These are phyloP conservation scores for Saccharomycopsis olivae DNA, from an alignment of 805 yeast genomes.

Conservation along the genomic window DNA sequence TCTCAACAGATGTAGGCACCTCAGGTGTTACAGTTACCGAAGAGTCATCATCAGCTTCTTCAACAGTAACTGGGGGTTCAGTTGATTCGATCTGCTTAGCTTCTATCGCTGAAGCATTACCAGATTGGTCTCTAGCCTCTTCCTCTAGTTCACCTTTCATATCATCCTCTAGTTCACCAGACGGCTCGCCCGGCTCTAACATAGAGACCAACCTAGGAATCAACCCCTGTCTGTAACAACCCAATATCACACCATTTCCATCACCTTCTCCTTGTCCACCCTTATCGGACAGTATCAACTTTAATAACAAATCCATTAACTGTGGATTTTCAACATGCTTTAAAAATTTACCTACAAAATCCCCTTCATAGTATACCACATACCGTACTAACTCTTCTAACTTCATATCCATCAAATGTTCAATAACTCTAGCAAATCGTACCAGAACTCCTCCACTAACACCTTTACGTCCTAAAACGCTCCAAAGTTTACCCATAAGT, in stretches of 20 bases:
- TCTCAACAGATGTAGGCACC: too few relatives aligned
- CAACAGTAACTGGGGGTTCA: too few relatives aligned
- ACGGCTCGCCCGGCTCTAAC: conserved; percentile 64
- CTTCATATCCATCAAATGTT: conserved; percentile 80
- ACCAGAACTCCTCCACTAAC: too few relatives aligned
- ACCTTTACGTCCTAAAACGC: conserved; percentile 64
- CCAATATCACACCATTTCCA: conserved; percentile 78
- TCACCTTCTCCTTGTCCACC: too few relatives aligned
- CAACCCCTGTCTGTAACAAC: conserved; percentile 60
- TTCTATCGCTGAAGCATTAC: too few relatives aligned
- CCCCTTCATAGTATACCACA: conserved; percentile 47
- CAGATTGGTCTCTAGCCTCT: too few relatives aligned
- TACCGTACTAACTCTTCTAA: conserved; percentile 62
- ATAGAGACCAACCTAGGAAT: conserved; percentile 64
- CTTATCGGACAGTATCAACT: too few relatives aligned
- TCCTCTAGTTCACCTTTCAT: too few relatives aligned
- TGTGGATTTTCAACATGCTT: conserved; percentile 88
- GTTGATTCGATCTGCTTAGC: too few relatives aligned
- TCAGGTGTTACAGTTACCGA: too few relatives aligned
- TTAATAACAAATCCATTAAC: conserved; percentile 81
- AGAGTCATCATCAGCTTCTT: too few relatives aligned
- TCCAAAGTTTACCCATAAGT: conserved; percentile 67
- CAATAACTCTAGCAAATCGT: conserved; percentile 90
- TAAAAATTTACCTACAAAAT: conserved; percentile 70
- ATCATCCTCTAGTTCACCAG: conserved; percentile 31